phyloP scores from a whole-genome alignment of 805 yeast species.

The Starmerella riodocensis region DNA sequence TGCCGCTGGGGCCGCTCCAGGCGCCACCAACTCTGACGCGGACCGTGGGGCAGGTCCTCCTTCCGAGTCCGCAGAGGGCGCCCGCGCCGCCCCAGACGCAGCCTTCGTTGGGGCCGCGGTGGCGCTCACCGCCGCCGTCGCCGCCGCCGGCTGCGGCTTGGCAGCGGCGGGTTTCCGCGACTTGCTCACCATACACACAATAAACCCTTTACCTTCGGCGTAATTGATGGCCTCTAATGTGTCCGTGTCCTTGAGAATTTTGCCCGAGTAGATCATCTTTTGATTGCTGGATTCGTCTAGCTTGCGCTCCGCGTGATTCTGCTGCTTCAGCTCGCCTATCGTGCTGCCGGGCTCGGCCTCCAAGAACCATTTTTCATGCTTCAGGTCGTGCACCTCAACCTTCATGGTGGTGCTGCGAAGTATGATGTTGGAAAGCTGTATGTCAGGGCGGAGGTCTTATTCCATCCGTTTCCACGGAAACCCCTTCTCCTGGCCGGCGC shows the following conservation, averaged over 20 bases:
- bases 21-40: too few relatives aligned
- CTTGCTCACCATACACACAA: slow-evolving; percentile 80
- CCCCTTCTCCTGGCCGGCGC: too few relatives aligned
- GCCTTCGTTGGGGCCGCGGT: slow-evolving; percentile 21
- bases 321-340: slow-evolving; percentile 59
- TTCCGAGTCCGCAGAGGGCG: background rate
- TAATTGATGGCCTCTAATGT: slow-evolving; percentile 58
- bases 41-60: too few relatives aligned
- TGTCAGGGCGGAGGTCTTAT: too few relatives aligned
- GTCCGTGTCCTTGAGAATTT: slow-evolving; percentile 75
- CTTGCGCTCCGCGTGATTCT: slow-evolving; percentile 52
- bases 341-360: slow-evolving; percentile 60
- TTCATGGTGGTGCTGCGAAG: slow-evolving; percentile 46
- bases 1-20: slow-evolving; percentile 1
- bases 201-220: slow-evolving; percentile 69
- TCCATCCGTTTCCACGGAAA: too few relatives aligned
- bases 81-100: background rate
- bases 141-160: slow-evolving; percentile 17
- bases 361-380: slow-evolving; percentile 72
- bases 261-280: slow-evolving; percentile 85
- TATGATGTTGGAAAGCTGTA: too few relatives aligned
- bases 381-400: slow-evolving; percentile 76
- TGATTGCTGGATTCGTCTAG: slow-evolving; percentile 55
- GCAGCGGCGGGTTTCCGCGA: slow-evolving; percentile 20
- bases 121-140: slow-evolving; percentile 19